phyloP scores from a whole-genome alignment of 2,329 filamentous ascomycete species.

The Curvularia eragrostidis region DNA sequence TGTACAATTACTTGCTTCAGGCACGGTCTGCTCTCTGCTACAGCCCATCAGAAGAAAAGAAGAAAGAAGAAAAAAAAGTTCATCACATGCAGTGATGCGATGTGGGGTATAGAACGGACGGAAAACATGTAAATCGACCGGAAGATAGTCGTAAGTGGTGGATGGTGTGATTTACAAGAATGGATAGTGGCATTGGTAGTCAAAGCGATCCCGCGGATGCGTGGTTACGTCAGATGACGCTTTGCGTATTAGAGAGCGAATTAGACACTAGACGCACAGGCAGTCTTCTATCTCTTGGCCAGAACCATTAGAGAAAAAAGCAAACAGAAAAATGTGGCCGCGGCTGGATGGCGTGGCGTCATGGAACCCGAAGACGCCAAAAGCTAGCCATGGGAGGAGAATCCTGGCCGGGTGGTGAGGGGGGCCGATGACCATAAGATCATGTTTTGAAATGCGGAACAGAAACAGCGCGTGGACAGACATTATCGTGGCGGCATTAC shows the following conservation, averaged over 20 bases:
- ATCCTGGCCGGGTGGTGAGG: conserved; percentile 19
- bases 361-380: not conserved
- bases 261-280: conserved; percentile 33
- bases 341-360: not conserved
- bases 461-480: conserved; percentile 33
- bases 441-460: conserved; percentile 29
- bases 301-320: conserved; percentile 10
- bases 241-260: conserved; percentile 29
- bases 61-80: conserved; percentile 15
- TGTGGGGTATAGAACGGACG: conserved; percentile 36
- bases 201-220: conserved; percentile 17
- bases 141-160: conserved; percentile 15
- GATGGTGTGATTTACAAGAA: conserved; percentile 12
- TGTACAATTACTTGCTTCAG: conserved; percentile 22
- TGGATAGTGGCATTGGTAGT: not conserved
- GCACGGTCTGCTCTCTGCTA: conserved; percentile 2
- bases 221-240: conserved; percentile 9
- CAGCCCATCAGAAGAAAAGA: not conserved
- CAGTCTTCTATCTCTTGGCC: conserved; percentile 21
- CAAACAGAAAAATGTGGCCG: conserved; percentile 2
- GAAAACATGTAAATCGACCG: conserved; percentile 21
- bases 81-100: conserved; percentile 17
- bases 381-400: not conserved
- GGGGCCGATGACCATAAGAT: conserved; percentile 23
- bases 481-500: conserved; percentile 47